Evolutionary conservation across 164 flowering plant genomes (phyloP), one percentile per base, ranked within the genome.

Genomic region (Malania oleifera): DNA sequence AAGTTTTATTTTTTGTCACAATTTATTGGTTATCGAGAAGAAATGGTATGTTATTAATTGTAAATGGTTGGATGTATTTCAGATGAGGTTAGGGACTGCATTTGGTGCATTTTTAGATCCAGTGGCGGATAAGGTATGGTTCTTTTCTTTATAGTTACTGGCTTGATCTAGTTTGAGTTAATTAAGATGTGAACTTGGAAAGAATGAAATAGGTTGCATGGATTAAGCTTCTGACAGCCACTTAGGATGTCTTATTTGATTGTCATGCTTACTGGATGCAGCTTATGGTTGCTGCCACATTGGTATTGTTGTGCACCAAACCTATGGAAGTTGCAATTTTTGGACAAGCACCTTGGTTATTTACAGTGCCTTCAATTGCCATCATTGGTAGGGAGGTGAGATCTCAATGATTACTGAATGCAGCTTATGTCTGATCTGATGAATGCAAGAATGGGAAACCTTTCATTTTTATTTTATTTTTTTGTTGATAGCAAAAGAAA

Each of bases 91-190:
- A 67, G 83, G 86, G 46, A 73, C 95, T 37, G 77, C 84, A 5
- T 95, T 95, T 81, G 99, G 99, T 73, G 99, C 99, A 17, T 95
- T 95, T 75, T 71, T 95, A 74, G 99, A 91, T 76, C 99, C 99
- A 31, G 99, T 95, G 38, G 99, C 99, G 69, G 97, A 95, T 69
- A 91, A 91, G 96, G 95, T 88, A 71, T 54, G 59, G 27, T 31
- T 27, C n/a, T 23, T 39, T 34, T 50, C 34, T 20, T 14, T 8
- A 13, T 5, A 39, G 15, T n/a, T 23, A 39, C 1, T 25, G 52
- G 1, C 28, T 23, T 23, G 7, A 31, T 14, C 49, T 39, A 46
- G 35, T 61, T n/a, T 29, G 37, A 55, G 23, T 41, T 20, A 8
- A 14, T 48, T 17, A 57, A 24, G 41, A 14, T 38, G n/a, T n/a